These are phyloP conservation scores for Niebla homalea DNA, from an alignment of 495 filamentous ascomycete species.

Conservation along the genomic window DNA sequence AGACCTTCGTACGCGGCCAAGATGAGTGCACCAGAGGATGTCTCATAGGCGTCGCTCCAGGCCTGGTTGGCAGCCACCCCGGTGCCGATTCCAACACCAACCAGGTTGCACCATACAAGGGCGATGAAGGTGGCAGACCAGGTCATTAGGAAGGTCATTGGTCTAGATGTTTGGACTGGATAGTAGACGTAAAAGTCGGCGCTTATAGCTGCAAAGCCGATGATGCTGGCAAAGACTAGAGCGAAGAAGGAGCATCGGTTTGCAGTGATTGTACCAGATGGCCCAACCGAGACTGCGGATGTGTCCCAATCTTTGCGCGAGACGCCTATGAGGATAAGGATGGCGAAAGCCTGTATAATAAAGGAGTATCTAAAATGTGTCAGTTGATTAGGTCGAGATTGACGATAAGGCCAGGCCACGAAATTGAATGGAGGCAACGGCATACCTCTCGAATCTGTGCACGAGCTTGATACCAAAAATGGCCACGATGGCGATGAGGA, in stretches of 20 bases:
- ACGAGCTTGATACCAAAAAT: constrained; percentile 63
- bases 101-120: constrained; percentile 42
- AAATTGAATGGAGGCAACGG: neutral
- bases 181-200: constrained; percentile 49
- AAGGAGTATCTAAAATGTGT: constrained; percentile 43
- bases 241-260: constrained; percentile 54
- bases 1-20: constrained; percentile 48
- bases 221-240: constrained; percentile 37
- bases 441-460: constrained; percentile 51
- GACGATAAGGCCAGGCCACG: neutral
- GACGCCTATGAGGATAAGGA: constrained; percentile 52
- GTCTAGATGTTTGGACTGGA: constrained; percentile 31
- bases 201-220: constrained; percentile 36
- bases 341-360: constrained; percentile 50
- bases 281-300: constrained; percentile 26
- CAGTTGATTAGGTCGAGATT: constrained; percentile 10
- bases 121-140: constrained; percentile 32
- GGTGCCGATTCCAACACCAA: constrained; percentile 57
- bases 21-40: constrained; percentile 49
- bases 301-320: constrained; percentile 55
- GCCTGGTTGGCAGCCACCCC: constrained; percentile 36
- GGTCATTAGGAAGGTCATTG: constrained; percentile 32
- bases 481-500: constrained; percentile 48
- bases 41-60: constrained; percentile 43
- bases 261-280: constrained; percentile 31